A percentile compares a stretch with the other conserved stretches of the same genome.
Evolutionary conservation across 306 rosid genomes (phyloP).

Genomic region (Lupinus albus): DNA sequence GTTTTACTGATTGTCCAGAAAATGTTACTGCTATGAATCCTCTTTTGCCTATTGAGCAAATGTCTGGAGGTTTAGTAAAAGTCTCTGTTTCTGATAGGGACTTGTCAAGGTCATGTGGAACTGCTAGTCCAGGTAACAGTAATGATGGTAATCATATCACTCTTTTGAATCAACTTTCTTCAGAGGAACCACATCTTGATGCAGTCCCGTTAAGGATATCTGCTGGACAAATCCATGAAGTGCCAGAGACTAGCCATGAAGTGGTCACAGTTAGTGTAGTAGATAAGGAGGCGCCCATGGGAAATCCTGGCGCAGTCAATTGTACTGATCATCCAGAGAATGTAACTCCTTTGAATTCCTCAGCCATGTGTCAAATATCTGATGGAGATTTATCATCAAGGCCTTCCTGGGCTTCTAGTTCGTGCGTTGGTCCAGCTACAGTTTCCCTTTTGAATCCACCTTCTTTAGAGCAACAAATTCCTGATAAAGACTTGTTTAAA

Average conservation of each 20-base stretch:
- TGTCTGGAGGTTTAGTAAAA: slow-evolving; percentile 15
- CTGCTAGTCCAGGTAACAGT: slow-evolving; percentile 24
- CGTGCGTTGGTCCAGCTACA: slow-evolving; percentile 26
- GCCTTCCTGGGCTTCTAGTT: slow-evolving; percentile 29
- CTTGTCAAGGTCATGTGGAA: slow-evolving; percentile 33
- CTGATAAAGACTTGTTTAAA: slow-evolving; percentile 14
- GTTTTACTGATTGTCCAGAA: slow-evolving; percentile 25
- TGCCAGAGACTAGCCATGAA: slow-evolving; percentile 35
- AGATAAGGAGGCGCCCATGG: slow-evolving; percentile 30
- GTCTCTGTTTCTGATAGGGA: slow-evolving; percentile 37
- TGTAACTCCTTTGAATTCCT: slow-evolving; percentile 25
- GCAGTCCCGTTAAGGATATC: slow-evolving; percentile 35
- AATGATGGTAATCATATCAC: slow-evolving; percentile 10
- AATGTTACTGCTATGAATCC: slow-evolving; percentile 37
- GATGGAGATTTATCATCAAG: slow-evolving; percentile 23
- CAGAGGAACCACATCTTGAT: slow-evolving; percentile 35
- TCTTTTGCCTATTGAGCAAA: slow-evolving; percentile 35
- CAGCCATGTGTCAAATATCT: slow-evolving; percentile 31
- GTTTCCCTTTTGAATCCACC: slow-evolving; percentile 25
- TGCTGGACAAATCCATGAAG: slow-evolving; percentile 38
- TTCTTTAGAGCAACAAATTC: slow-evolving; percentile 34
- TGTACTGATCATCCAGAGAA: slow-evolving; percentile 22
- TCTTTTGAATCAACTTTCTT: slow-evolving; percentile 24
- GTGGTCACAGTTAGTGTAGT: slow-evolving; percentile 25
- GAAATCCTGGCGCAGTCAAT: slow-evolving; percentile 14